Conservation (phyloP, 2,329 filamentous ascomycete species). For the Leptographium wingfieldii region DNA sequence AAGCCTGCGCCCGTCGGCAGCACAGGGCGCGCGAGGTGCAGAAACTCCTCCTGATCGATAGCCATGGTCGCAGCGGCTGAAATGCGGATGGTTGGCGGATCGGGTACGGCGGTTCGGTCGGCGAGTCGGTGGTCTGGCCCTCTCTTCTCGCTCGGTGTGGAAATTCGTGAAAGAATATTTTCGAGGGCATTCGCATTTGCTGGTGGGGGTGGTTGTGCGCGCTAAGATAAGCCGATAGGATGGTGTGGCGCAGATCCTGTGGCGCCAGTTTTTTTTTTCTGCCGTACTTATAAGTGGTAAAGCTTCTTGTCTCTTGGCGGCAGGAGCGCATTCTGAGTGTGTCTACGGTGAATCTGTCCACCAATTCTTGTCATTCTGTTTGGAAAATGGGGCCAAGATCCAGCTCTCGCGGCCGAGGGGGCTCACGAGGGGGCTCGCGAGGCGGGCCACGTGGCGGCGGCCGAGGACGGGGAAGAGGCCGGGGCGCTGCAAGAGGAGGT, state of each 20-base stretch:
- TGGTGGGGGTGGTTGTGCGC: constrained; percentile 32
- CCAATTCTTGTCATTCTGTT: neutral
- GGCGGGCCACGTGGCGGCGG: constrained; percentile 17
- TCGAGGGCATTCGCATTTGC: constrained; percentile 17
- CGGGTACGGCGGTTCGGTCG: constrained; percentile 11
- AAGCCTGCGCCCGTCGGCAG: constrained; percentile 69
- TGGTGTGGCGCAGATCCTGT: neutral
- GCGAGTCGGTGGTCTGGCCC: constrained; percentile 3
- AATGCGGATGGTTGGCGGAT: constrained; percentile 1
- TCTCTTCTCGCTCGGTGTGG: neutral
- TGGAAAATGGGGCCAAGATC: constrained; percentile 23
- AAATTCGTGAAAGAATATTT: constrained; percentile 13
- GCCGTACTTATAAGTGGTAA: neutral
- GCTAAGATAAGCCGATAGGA: constrained; percentile 33
- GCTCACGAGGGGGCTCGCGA: constrained; percentile 22
- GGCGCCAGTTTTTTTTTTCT: constrained; percentile 4
- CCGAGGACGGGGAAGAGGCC: constrained; percentile 17
- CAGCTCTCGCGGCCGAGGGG: constrained; percentile 16
- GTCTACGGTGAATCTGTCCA: neutral
- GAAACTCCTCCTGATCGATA: constrained; percentile 67
- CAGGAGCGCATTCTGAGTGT: neutral
- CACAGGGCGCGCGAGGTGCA: constrained; percentile 87
- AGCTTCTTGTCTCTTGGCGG: neutral
- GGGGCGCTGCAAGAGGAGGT: constrained; percentile 13
- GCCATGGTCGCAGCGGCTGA: constrained; percentile 47